Base-by-base conservation (phyloP, 495 filamentous ascomycete species). In the Copromyces sp. region DNA sequence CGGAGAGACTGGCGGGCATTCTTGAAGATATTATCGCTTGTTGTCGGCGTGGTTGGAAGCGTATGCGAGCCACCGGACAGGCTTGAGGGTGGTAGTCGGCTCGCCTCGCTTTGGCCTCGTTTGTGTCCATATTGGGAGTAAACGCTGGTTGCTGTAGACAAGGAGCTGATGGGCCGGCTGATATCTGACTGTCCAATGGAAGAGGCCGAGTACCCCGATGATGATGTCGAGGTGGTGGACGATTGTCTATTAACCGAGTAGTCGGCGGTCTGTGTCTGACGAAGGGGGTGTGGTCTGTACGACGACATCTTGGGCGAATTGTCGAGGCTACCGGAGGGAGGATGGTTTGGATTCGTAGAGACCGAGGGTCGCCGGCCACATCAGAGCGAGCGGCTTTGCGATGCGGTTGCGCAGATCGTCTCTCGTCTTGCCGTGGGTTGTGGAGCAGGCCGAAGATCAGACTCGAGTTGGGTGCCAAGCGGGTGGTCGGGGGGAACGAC, bases 191-290 rank as follows among this genome's bases (percentile, higher is more conserved):
- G 84, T 74, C 87, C 82, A 4, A 89, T 79, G 17, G 92, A 93
- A 42, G 82, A 85, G 75, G 88, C 83, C 12, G 93, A 93, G 78
- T 93, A 94, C 29, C 89, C 86, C 0, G 93, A 94, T 20, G 93
- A 97, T 9, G 84, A 88, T 6, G 91, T 92, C 14, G 93, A 95
- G 32, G 91, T 89, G 70, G 86, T 94, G 7, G 93, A 97, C 37
- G 88, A 86, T 78, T 95, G 90, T 72, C 93, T 90, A 77, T 91
- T 77, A 84, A 89, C 76, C 77, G 82, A 71, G 74, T 91, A 84
- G 78, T 92, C 91, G 80, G 80, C 77, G 59, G 89, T 90, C 76
- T 91, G 87, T 73, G 89, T 84, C 82, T 90, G 89, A 76, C 87
- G 88, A 75, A 92, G 83, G 39, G 86, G 84, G 78, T 86, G 84